Evolutionary conservation across 306 rosid genomes (phyloP).

Genomic region (Acmispon strigosus): DNA sequence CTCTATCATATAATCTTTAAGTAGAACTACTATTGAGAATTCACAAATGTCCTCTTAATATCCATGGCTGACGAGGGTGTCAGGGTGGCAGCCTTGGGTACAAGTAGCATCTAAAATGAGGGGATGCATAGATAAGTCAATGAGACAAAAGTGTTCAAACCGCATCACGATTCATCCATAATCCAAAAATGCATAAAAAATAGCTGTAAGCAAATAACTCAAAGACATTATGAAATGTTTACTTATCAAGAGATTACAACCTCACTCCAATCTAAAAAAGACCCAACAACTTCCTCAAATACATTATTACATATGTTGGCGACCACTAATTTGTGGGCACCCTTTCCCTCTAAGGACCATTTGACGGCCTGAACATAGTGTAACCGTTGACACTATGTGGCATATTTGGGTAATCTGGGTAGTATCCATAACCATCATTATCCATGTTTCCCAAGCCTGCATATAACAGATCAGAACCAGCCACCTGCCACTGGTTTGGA

Average conservation of each 20-base stretch:
- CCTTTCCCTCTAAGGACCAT: conserved; percentile 55
- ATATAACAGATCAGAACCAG: conserved; percentile 46
- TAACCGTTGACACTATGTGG: conserved; percentile 63
- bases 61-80: not conserved
- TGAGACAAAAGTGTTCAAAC: not conserved
- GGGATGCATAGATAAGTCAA: not conserved
- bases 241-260: conserved; percentile 65
- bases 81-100: not conserved
- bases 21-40: not conserved
- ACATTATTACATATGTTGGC: conserved; percentile 57
- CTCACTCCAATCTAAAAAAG: conserved; percentile 68
- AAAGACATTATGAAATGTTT: conserved; percentile 67
- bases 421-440: conserved; percentile 53
- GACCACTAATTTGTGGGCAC: conserved; percentile 30
- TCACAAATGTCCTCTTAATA: not conserved
- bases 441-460: conserved; percentile 54
- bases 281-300: conserved; percentile 51
- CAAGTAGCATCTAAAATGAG: not conserved
- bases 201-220: conserved; percentile 38
- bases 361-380: conserved; percentile 76
- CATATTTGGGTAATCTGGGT: conserved; percentile 69
- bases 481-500: conserved; percentile 72
- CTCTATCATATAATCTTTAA: not conserved
- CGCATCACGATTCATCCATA: not conserved
- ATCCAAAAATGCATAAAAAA: conserved; percentile 16